Conservation (phyloP, 441 rosid species). For the Capsella rubella region DNA sequence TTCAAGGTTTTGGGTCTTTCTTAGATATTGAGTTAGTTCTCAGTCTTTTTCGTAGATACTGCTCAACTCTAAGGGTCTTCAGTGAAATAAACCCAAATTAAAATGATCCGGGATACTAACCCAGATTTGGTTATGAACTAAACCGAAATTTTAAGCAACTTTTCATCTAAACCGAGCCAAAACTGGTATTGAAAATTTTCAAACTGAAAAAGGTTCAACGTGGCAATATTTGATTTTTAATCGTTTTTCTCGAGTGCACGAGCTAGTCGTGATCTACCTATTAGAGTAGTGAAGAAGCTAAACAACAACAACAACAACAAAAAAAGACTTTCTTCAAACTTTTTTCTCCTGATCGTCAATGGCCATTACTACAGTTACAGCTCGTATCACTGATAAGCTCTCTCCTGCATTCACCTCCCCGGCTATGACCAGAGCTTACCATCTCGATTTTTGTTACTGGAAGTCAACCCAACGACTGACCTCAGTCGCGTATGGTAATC, state of each 20-base stretch:
- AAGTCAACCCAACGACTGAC: constrained; percentile 24
- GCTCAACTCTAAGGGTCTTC: neutral
- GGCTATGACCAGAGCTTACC: neutral
- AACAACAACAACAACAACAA: neutral
- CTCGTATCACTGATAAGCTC: constrained; percentile 31
- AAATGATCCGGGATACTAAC: neutral
- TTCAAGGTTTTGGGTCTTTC: too few relatives aligned
- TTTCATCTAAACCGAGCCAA: neutral
- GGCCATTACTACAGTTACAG: constrained; percentile 18
- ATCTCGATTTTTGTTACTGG: neutral
- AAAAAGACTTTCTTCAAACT: constrained; percentile 2
- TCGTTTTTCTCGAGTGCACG: constrained; percentile 38
- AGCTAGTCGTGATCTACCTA: neutral
- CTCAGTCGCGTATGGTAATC: neutral
- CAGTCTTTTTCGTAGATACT: too few relatives aligned
- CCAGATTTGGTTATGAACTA: constrained; percentile 3
- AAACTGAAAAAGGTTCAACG: neutral
- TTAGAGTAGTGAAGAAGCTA: constrained; percentile 16
- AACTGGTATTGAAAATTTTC: neutral
- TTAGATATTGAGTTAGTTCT: too few relatives aligned
- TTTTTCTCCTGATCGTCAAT: constrained; percentile 19
- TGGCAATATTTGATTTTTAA: neutral
- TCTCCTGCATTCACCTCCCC: neutral
- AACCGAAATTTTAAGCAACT: neutral
- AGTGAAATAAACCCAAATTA: too few relatives aligned